A percentile compares a stretch with the other conserved stretches of the same genome.
These are phyloP conservation scores for Saksenaea vasiformis DNA, from an alignment of 371 early-diverging fungal species.

Conservation along the genomic window DNA sequence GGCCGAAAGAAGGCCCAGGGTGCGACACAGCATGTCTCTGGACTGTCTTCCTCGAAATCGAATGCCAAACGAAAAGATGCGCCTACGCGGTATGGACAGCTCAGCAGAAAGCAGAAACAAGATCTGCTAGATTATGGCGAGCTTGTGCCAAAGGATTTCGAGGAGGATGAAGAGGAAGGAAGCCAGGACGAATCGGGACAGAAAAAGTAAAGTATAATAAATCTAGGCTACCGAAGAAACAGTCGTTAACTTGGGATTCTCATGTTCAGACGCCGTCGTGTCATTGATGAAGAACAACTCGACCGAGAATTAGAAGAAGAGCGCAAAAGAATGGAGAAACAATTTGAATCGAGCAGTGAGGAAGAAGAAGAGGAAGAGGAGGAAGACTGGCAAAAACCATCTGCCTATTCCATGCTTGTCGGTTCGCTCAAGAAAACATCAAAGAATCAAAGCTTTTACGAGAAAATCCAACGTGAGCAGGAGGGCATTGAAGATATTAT, in stretches of 20 bases:
- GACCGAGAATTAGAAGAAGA: slow-evolving; percentile 52
- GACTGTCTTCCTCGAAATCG: slow-evolving; percentile 17
- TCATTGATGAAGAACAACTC: slow-evolving; percentile 53
- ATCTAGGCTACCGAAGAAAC: not conserved
- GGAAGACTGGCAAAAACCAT: slow-evolving; percentile 50
- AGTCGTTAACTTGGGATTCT: not conserved
- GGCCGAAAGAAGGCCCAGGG: slow-evolving; percentile 8
- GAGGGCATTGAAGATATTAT: slow-evolving; percentile 38
- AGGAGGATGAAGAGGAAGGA: slow-evolving; percentile 41
- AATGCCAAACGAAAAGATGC: slow-evolving; percentile 20
- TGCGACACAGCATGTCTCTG: slow-evolving; percentile 20
- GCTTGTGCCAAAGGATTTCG: slow-evolving; percentile 59
- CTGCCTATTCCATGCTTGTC: slow-evolving; percentile 46
- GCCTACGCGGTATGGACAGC: slow-evolving; percentile 37
- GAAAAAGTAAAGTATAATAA: not conserved
- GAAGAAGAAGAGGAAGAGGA: slow-evolving; percentile 26
- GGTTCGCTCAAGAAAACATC: slow-evolving; percentile 50
- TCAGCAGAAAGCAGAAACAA: slow-evolving; percentile 48
- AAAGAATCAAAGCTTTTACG: slow-evolving; percentile 45
- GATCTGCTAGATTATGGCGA: slow-evolving; percentile 68
- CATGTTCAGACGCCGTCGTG: slow-evolving; percentile 28
- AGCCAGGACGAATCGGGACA: not conserved
- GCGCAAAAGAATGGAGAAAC: slow-evolving; percentile 33
- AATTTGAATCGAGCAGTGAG: slow-evolving; percentile 37
- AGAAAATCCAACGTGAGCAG: slow-evolving; percentile 44